These are phyloP conservation scores for Nadsonia starkeyi-henricii DNA, from an alignment of 1,139 yeast species.

Conservation along the genomic window DNA sequence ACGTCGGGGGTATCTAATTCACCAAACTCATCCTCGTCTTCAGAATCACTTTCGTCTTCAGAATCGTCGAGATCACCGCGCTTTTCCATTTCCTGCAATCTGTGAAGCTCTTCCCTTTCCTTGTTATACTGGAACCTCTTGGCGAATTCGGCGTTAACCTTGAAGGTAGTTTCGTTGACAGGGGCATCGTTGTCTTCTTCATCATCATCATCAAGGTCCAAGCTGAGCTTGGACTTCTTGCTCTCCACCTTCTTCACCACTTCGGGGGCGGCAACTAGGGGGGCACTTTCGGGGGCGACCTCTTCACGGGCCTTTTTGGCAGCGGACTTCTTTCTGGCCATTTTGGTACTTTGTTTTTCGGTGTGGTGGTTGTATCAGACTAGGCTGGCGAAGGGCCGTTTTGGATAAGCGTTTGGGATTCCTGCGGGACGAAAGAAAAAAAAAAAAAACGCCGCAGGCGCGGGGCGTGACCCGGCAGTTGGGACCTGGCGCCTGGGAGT, in stretches of 20 bases:
- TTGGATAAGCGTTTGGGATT: slow-evolving; percentile 1
- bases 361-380: neutral
- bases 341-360: slow-evolving; percentile 16
- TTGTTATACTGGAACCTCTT: slow-evolving; percentile 22
- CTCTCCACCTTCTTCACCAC: slow-evolving; percentile 3
- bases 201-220: slow-evolving; percentile 1
- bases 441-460: slow-evolving; percentile 4
- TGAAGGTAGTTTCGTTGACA: slow-evolving; percentile 15
- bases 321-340: slow-evolving; percentile 91
- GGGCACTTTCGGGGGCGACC: neutral
- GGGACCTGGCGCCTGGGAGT: neutral
- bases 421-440: neutral
- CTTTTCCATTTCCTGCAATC: slow-evolving; percentile 17
- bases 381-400: neutral
- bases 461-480: too few relatives aligned
- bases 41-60: slow-evolving; percentile 28
- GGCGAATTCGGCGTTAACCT: slow-evolving; percentile 21
- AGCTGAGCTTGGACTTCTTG: slow-evolving; percentile 6
- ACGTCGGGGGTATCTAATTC: slow-evolving; percentile 77
- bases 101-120: slow-evolving; percentile 21
- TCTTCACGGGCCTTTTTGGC: slow-evolving; percentile 56
- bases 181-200: slow-evolving; percentile 14
- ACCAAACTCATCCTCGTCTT: slow-evolving; percentile 89
- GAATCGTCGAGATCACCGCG: slow-evolving; percentile 17
- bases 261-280: slow-evolving; percentile 7